Base-by-base conservation (phyloP, 352 stramenopile genomes). In the Phytophthora parvispora region DNA sequence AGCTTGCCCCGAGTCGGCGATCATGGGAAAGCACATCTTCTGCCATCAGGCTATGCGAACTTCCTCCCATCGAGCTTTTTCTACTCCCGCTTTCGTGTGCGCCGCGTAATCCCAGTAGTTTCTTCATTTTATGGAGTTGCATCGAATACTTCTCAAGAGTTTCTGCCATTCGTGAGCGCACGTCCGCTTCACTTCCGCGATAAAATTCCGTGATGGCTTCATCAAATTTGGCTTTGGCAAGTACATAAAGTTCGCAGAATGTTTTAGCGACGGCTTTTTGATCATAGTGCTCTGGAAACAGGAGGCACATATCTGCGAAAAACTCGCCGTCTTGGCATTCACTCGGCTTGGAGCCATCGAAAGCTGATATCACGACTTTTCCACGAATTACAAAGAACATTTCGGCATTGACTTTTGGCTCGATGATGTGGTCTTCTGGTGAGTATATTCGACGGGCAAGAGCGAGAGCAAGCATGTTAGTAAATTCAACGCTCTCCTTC, bases 311-410 rank as follows among this genome's bases (percentile, higher is more conserved):
- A 48, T 91, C 86, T 1, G 86, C 84, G 42, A 93, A 93, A 49
- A 87, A 91, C 27, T 92, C 86, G 2, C 84, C 86, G 0, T 72
- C 86, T 34, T 87, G 73, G 43, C 84, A 91, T 40, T 90, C 83
- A 22, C 90, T 90, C 1, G 78, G 43, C 18, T 69, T 65, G 0
- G 75, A 82, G 0, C 81, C 80, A 28, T 93, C 75, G 27, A 90
- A 87, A 2, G 77, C 78, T 1, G 78, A 83, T 1, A 92, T 55
- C 9, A 86, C 43, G 7, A 93, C 83, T 1, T 72, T 86, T 12
- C 86, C 86, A 8, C 81, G 82, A 25, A 90, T 84, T 4, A 92
- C 83, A 38, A 92, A 93, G 60, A 91, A 93, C 86, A 92, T 91
- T 54, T 90, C 83, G 12, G 82, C 78, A 32, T 91, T 93, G 36